A percentile compares a stretch with the other conserved stretches of the same genome.
Evolutionary conservation across 2,329 filamentous ascomycete genomes (phyloP).

Genomic region (Teratosphaeria zuluensis): DNA sequence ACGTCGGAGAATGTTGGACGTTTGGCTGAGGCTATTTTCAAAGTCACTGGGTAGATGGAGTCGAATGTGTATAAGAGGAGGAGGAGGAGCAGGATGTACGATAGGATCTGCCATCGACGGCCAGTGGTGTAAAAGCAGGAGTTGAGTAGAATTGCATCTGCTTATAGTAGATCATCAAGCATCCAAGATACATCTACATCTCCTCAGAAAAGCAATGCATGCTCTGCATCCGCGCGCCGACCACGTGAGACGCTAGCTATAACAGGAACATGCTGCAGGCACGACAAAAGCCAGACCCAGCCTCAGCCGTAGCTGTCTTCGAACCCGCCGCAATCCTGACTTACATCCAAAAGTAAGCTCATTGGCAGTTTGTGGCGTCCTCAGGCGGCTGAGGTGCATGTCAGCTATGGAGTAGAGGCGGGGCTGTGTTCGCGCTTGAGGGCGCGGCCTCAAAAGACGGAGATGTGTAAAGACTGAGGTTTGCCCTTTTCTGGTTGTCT

Average conservation of each 20-base stretch:
- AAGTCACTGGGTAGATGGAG: slow-evolving; percentile 56
- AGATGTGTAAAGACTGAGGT: neutral
- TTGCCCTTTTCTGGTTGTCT: neutral
- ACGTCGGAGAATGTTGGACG: slow-evolving; percentile 69
- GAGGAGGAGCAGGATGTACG: neutral
- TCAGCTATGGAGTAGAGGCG: neutral
- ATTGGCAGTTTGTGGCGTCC: neutral
- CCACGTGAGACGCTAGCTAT: neutral
- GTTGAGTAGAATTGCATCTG: neutral
- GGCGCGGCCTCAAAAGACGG: no score
- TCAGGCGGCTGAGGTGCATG: neutral
- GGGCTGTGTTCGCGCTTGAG: neutral
- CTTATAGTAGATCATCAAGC: neutral
- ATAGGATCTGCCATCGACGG: neutral
- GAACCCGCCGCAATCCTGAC: neutral
- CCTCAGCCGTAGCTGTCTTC: neutral
- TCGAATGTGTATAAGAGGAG: neutral
- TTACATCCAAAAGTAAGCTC: neutral
- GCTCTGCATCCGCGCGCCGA: no score
- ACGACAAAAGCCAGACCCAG: neutral
- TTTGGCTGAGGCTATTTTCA: slow-evolving; percentile 74
- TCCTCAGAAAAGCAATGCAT: no score
- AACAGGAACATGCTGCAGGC: neutral
- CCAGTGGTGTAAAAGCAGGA: neutral
- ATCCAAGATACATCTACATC: neutral